Evolutionary conservation across 805 yeast species (phyloP), one percentile per base, ranked within the genome.

Genomic region (Candida cerambycidarum): DNA sequence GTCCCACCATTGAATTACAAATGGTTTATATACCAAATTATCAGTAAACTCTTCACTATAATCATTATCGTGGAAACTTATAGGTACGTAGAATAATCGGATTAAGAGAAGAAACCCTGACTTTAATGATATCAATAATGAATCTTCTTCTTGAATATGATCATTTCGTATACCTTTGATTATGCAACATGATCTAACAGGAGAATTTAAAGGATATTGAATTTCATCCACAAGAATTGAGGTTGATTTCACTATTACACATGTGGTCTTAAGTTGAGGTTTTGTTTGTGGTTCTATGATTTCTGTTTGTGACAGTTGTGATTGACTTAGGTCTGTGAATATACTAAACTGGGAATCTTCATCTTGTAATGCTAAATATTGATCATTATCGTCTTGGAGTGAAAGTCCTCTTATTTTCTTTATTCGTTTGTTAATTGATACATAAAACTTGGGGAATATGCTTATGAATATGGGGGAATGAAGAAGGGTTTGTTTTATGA

Each of bases 1-100:
- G 43, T 60, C 65, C 80, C 79, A 75, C 79, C 78, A 74, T 47
- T 75, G 79, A 0, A 75, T 76, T 8, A 71, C 69, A 46, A 66
- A 71, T 1, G 79, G 79, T 30, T 61, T 62, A 46, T 53, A 61
- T 4, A 65, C 53, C 23, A 55, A 55, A 14, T 50, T 53, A 2
- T 45, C 41, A 1, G 36, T 23, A 2, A 46, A 46, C 2, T 50
- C 38, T 15, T 50, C 54, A 10, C 41, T 40, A 32, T 51, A 51
- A 38, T 52, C 59, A 3, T 59, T 51, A 32, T 64, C 71, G 14
- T 51, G 47, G 35, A 54, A 57, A 10, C 48, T 25, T 18, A 65
- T 47, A 2, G 73, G 71, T 3, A 69, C 69, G 18, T 50, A 50
- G 54, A 61, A 72, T 19, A 75, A 49, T 16, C 75, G 54, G 3